phyloP scores from a whole-genome alignment of 306 rosid genomes.

The Vicia sativa region DNA sequence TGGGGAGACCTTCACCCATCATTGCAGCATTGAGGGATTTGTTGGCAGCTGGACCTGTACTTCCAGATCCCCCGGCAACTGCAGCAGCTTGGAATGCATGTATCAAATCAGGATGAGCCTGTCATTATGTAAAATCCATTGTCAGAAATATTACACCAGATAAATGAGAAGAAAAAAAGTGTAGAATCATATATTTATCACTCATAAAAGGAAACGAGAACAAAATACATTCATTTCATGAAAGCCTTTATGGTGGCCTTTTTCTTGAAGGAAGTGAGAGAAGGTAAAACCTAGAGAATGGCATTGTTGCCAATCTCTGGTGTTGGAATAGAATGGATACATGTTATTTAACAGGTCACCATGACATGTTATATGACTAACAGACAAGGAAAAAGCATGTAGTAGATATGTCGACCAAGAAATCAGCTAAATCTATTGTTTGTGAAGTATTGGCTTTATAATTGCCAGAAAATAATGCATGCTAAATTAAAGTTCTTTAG shows the following conservation, averaged over 20 bases:
- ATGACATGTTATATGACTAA: background rate
- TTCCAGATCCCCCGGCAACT: conserved; percentile 80
- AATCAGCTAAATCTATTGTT: background rate
- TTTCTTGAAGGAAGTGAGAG: background rate
- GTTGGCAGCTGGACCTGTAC: conserved; percentile 62
- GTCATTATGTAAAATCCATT: conserved; percentile 28
- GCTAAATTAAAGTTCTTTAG: conserved; percentile 22
- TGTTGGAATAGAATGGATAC: background rate
- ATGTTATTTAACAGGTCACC: conserved; percentile 1
- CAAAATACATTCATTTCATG: background rate
- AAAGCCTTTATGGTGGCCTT: background rate
- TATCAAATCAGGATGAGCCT: conserved; percentile 88
- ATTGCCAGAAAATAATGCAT: background rate
- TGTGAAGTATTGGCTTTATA: conserved; percentile 1
- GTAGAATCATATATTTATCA: background rate
- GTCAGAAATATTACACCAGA: conserved; percentile 15
- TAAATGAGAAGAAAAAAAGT: background rate
- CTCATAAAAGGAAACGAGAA: conserved; percentile 10
- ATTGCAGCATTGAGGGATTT: conserved; percentile 83
- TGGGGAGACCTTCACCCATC: conserved; percentile 69
- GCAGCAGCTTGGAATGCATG: conserved; percentile 98
- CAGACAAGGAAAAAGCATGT: background rate
- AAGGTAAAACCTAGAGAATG: background rate
- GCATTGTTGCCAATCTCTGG: background rate
- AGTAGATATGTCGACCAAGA: background rate